Conservation (phyloP, 2,329 filamentous ascomycete species). For the Rhytidhysteron rufulum region DNA sequence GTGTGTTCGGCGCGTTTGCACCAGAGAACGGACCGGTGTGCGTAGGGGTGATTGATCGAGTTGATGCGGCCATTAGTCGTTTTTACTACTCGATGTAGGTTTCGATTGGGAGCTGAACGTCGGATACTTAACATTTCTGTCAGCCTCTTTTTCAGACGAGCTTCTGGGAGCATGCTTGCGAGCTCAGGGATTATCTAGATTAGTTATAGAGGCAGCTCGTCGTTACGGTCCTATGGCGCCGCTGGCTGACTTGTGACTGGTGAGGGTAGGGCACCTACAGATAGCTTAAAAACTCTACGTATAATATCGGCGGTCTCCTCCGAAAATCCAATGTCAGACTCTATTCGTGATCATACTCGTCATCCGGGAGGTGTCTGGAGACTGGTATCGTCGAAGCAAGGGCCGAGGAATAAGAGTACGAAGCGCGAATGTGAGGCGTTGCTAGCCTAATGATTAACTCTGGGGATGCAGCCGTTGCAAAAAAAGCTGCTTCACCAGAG, state of each 20-base stretch:
- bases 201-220: neutral
- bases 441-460: neutral
- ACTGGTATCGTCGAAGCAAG: conserved; percentile 1
- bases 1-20: conserved; percentile 38
- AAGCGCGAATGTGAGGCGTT: conserved; percentile 5
- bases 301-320: neutral
- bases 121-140: conserved; percentile 9
- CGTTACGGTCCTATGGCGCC: neutral
- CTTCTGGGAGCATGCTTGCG: no score
- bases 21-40: conserved; percentile 37
- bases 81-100: neutral
- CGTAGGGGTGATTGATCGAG: conserved; percentile 41
- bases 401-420: neutral
- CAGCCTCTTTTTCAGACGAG: conserved; percentile 8
- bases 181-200: neutral
- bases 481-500: conserved; percentile 1
- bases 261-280: conserved; percentile 4
- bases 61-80: conserved; percentile 42
- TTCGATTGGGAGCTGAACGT: conserved; percentile 1
- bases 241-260: conserved; percentile 18
- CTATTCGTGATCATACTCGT: conserved; percentile 12
- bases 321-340: conserved; percentile 3
- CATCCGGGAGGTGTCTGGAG: conserved; percentile 10
- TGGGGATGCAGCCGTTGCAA: conserved; percentile 3
- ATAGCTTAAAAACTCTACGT: neutral